Conservation (phyloP, 805 yeast genomes). For the Yarrowia osloensis region DNA sequence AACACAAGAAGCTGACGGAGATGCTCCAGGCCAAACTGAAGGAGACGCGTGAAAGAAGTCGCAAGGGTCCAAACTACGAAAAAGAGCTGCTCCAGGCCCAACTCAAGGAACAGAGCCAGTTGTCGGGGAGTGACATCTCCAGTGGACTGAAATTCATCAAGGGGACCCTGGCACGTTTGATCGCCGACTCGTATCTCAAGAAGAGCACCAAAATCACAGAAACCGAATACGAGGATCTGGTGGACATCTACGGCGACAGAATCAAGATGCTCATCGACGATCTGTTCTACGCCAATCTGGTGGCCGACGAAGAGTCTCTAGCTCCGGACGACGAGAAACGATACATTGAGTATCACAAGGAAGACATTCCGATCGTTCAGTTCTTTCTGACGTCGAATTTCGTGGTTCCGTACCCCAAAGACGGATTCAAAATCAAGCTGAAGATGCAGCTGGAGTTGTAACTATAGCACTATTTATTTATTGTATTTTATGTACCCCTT, state of each 20-base stretch:
- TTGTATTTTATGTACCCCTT: neutral
- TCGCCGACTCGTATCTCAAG: slow-evolving; percentile 18
- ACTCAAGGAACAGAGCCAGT: neutral
- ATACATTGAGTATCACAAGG: slow-evolving; percentile 21
- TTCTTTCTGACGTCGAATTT: slow-evolving; percentile 23
- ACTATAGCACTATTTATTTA: neutral
- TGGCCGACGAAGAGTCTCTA: slow-evolving; percentile 10
- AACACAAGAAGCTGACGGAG: neutral
- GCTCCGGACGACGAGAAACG: slow-evolving; percentile 15
- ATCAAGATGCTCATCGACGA: slow-evolving; percentile 21
- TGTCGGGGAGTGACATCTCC: neutral
- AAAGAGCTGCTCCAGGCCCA: neutral
- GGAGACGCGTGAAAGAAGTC: neutral
- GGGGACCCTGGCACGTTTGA: neutral
- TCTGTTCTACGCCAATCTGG: slow-evolving; percentile 11
- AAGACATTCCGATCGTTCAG: slow-evolving; percentile 21
- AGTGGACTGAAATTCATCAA: slow-evolving; percentile 9
- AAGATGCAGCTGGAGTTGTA: slow-evolving; percentile 21
- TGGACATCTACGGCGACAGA: slow-evolving; percentile 19
- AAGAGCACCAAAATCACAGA: slow-evolving; percentile 16
- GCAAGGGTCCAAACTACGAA: neutral
- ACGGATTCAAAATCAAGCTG: slow-evolving; percentile 10
- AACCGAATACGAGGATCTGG: slow-evolving; percentile 6
- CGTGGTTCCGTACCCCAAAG: slow-evolving; percentile 12
- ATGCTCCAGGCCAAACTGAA: neutral